These are phyloP conservation scores for Amesomyces nigricolor DNA, from an alignment of 2,329 filamentous ascomycete genomes.

Conservation along the genomic window DNA sequence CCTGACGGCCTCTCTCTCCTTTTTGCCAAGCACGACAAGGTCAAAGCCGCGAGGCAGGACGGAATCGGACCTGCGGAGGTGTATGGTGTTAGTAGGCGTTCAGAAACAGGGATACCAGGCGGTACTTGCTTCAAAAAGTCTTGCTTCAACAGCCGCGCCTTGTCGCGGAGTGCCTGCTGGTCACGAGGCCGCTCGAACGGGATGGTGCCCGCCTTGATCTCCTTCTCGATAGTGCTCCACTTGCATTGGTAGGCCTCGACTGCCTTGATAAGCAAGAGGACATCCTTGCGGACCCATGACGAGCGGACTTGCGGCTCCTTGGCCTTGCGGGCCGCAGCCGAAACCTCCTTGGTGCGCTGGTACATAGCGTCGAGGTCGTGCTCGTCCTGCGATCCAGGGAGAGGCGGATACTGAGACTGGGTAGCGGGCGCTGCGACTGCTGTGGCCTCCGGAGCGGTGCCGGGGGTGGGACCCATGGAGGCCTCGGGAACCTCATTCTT, in stretches of 20 bases:
- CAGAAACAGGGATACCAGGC: not conserved
- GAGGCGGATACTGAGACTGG: conserved; percentile 22
- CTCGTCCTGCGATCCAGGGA: conserved; percentile 17
- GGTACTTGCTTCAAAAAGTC: conserved; percentile 40
- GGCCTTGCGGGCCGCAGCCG: conserved; percentile 28
- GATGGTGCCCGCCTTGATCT: conserved; percentile 27
- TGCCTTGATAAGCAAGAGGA: conserved; percentile 37
- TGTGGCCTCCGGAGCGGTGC: conserved; percentile 3
- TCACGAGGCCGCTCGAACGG: conserved; percentile 41
- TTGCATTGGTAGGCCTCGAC: conserved; percentile 36
- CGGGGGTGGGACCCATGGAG: conserved; percentile 4
- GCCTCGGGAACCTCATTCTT: conserved; percentile 15
- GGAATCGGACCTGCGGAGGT: conserved; percentile 33
- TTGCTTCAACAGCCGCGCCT: conserved; percentile 53
- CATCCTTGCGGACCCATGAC: conserved; percentile 42
- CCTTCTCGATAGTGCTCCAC: conserved; percentile 36
- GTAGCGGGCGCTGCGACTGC: conserved; percentile 4
- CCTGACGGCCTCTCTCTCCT: conserved; percentile 41
- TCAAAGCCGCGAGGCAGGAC: conserved; percentile 46
- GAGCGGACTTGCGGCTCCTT: conserved; percentile 32
- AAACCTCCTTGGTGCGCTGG: conserved; percentile 26
- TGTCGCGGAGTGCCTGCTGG: conserved; percentile 53
- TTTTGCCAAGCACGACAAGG: conserved; percentile 43
- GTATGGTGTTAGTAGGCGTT: conserved; percentile 4
- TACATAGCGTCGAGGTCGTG: conserved; percentile 27